Percentiles rank a stretch among this genome's conserved stretches.
phyloP scores from a whole-genome alignment of 1,139 yeast genomes.

The Ogataea hybrid region DNA sequence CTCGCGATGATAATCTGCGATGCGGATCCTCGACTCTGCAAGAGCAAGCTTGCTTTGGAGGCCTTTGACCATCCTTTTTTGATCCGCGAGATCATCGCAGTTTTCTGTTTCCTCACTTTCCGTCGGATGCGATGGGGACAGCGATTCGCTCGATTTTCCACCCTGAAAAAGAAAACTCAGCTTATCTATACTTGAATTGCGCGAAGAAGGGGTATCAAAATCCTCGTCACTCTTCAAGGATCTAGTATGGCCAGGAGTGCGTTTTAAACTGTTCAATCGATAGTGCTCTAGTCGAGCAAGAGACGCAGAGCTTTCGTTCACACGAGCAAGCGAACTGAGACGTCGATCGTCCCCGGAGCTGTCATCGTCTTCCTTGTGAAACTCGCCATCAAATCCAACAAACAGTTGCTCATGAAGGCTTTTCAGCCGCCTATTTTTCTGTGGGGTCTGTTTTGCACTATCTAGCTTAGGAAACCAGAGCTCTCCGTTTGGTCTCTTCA shows the following conservation, averaged over 20 bases:
- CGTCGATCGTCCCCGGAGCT: slow-evolving; percentile 14
- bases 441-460: slow-evolving; percentile 1
- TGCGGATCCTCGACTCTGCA: slow-evolving; percentile 14
- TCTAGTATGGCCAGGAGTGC: slow-evolving; percentile 12
- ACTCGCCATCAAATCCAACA: slow-evolving; percentile 26
- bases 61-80: slow-evolving; percentile 12
- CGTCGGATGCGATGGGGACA: slow-evolving; percentile 3
- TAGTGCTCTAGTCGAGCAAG: slow-evolving; percentile 28
- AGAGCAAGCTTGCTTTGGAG: slow-evolving; percentile 13
- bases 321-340: slow-evolving; percentile 19
- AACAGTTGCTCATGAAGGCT: slow-evolving; percentile 26
- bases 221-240: slow-evolving; percentile 13
- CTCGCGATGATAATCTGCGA: slow-evolving; percentile 12
- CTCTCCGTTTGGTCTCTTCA: slow-evolving; percentile 52
- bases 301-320: slow-evolving; percentile 25
- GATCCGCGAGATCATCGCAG: slow-evolving; percentile 13
- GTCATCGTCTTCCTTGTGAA: slow-evolving; percentile 20
- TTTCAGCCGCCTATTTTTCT: slow-evolving; percentile 9
- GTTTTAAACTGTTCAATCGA: slow-evolving; percentile 20
- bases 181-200: slow-evolving; percentile 11
- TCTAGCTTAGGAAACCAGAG: slow-evolving; percentile 50
- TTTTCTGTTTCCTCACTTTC: slow-evolving; percentile 8
- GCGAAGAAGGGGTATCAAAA: slow-evolving; percentile 3
- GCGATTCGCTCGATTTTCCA: slow-evolving; percentile 14
- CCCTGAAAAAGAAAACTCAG: not conserved